Base-by-base conservation (phyloP, 306 rosid species). In the Fragaria vesca region DNA sequence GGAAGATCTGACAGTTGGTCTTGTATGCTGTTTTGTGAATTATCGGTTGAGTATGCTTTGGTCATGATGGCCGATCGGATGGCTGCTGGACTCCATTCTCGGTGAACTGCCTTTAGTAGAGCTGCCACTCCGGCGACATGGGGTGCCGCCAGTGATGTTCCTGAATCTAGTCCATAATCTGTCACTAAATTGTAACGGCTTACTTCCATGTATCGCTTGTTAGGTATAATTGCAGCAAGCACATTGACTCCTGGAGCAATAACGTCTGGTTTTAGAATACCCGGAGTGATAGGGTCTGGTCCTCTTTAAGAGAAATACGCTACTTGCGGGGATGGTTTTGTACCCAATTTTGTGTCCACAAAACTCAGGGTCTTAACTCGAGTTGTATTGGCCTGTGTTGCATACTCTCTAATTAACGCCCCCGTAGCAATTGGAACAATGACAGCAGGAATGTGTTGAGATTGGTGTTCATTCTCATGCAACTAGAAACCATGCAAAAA, bases 41-140 rank as follows among this genome's bases (percentile, higher is more conserved):
- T 36, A 36, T 36, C 78, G 20, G 2, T 6, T 3, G 62, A 20
- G 62, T 73, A 63, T 32, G 74, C 74, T 38, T 62, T 73, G 38
- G 78, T 73, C 68, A 72, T 72, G 65, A 79, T 63, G 0, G 69
- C 66, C 0, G 71, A 74, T 66, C 52, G 21, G 18, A 80, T 67
- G 15, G 83, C 65, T 20, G 75, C 79, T 2, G 71, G 71, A 69
- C 71, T 69, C 76, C 79, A 74, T 45, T 45, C 72, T 12, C 34
- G 21, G 28, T 74, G 83, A 5, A 50, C 34, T 7, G 71, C 52
- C 43, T 58, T 80, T 2, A 58, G 17, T 12, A 80, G 45, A 3
- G 83, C 65, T 3, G 76, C 79, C 20, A 68, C 54, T 4, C 66
- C 71, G 1, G 71, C 38, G 17, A 26, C 71, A 57, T 69, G 76